Percentiles rank a stretch among this genome's conserved stretches.
Evolutionary conservation across 768 basidiomycete species (phyloP).

Genomic region (Auriscalpium orientale): DNA sequence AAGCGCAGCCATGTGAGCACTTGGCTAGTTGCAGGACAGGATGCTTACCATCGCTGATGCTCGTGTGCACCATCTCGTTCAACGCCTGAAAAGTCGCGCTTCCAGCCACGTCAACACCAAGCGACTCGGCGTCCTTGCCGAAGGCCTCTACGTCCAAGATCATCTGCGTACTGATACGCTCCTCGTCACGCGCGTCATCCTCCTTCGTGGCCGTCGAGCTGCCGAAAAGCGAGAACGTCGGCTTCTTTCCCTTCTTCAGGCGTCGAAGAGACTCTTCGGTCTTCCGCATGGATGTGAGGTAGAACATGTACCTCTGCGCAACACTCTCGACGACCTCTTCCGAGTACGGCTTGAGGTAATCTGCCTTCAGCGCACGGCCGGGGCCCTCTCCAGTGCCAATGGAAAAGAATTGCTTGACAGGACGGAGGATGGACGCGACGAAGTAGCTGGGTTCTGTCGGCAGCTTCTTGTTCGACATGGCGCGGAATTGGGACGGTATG

Average conservation of each 20-base stretch:
- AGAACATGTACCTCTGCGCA: conserved; percentile 69
- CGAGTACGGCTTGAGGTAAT: conserved; percentile 42
- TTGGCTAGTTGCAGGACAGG: neutral
- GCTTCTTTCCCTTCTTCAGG: conserved; percentile 81
- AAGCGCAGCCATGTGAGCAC: neutral
- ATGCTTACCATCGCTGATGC: conserved; percentile 25
- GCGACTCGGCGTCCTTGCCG: conserved; percentile 60
- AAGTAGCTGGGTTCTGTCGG: conserved; percentile 85
- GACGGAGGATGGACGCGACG: conserved; percentile 70
- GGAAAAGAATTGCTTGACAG: conserved; percentile 69
- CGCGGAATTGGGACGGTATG: conserved; percentile 86
- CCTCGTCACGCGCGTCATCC: conserved; percentile 79
- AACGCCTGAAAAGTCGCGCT: conserved; percentile 48
- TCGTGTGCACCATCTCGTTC: conserved; percentile 50
- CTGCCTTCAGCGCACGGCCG: conserved; percentile 50
- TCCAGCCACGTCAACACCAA: conserved; percentile 56
- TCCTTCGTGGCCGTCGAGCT: conserved; percentile 36
- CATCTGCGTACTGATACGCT: conserved; percentile 82
- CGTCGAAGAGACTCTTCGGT: conserved; percentile 84
- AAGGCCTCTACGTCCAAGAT: conserved; percentile 81
- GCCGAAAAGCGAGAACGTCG: conserved; percentile 75
- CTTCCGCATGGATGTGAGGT: conserved; percentile 81
- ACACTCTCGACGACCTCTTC: conserved; percentile 67
- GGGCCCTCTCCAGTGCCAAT: conserved; percentile 49
- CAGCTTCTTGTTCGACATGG: conserved; percentile 65